These are phyloP conservation scores for Carallia brachiata DNA, from an alignment of 345 rosid genomes.

Conservation along the genomic window DNA sequence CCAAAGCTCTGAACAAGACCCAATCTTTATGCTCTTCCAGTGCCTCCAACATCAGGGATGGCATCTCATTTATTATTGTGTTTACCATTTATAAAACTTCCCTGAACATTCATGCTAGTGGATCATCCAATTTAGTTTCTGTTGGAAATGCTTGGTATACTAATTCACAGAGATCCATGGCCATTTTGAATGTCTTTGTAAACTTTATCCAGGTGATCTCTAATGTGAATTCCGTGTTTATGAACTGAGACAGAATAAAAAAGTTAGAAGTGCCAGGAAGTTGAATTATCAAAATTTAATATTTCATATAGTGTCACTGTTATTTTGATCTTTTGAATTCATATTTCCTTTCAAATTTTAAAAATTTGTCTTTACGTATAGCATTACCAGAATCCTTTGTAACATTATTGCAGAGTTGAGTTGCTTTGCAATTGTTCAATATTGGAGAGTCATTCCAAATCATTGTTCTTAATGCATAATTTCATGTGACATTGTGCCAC, in stretches of 20 bases:
- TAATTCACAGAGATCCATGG: slow-evolving; percentile 69
- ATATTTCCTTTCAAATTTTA: background rate
- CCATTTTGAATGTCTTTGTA: slow-evolving; percentile 61
- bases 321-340: background rate
- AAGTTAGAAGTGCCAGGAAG: no score
- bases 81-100: slow-evolving; percentile 65
- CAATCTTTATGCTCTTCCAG: slow-evolving; percentile 29
- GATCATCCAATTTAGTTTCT: slow-evolving; percentile 47
- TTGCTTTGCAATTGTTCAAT: background rate
- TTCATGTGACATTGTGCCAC: slow-evolving; percentile 74
- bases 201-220: slow-evolving; percentile 63
- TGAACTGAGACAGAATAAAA: background rate
- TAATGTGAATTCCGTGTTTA: background rate
- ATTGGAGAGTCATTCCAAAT: background rate
- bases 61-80: slow-evolving; percentile 65
- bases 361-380: background rate
- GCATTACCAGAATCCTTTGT: background rate
- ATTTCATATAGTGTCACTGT: no score
- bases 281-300: no score
- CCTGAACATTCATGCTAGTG: slow-evolving; percentile 23
- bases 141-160: slow-evolving; percentile 72
- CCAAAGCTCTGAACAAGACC: slow-evolving; percentile 70
- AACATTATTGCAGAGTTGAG: background rate
- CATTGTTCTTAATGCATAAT: background rate
- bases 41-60: slow-evolving; percentile 33